phyloP scores from a whole-genome alignment of 495 filamentous ascomycete species.

The Articulospora tetracladia region DNA sequence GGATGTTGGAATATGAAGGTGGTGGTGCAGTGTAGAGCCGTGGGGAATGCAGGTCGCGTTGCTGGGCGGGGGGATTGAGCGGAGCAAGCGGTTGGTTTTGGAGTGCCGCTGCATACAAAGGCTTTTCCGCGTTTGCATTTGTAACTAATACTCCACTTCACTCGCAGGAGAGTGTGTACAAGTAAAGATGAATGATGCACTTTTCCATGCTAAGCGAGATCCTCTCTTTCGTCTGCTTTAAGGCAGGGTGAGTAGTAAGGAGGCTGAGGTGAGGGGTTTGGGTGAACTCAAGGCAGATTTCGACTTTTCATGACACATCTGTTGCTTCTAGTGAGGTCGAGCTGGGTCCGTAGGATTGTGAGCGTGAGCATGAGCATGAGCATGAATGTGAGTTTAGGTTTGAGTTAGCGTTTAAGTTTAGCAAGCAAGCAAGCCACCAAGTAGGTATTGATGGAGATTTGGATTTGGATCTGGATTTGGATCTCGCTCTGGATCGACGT shows the following conservation, averaged over 20 bases:
- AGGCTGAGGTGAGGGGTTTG: no score
- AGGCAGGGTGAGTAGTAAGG: no score
- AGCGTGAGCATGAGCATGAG: neutral
- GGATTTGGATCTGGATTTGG: no score
- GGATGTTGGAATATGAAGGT: conserved; percentile 1
- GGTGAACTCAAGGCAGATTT: no score
- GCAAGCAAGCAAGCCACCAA: no score
- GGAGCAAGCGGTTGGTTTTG: neutral
- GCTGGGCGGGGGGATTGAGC: neutral
- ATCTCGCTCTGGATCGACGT: no score
- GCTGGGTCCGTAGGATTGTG: neutral
- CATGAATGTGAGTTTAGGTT: no score
- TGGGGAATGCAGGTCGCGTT: neutral
- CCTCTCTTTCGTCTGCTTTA: no score
- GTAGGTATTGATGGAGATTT: no score
- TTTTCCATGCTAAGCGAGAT: conserved; percentile 3
- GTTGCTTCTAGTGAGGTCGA: neutral
- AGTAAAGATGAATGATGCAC: conserved; percentile 18
- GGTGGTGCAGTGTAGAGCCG: neutral
- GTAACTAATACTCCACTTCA: conserved; percentile 28
- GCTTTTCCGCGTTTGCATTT: neutral
- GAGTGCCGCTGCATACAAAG: neutral
- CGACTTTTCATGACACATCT: no score
- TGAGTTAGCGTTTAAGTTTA: no score
- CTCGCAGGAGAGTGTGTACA: conserved; percentile 23